Percentiles rank a stretch among this genome's conserved stretches.
These are phyloP conservation scores for Mortierella sp. DNA, from an alignment of 371 early-diverging fungal genomes.

Conservation along the genomic window DNA sequence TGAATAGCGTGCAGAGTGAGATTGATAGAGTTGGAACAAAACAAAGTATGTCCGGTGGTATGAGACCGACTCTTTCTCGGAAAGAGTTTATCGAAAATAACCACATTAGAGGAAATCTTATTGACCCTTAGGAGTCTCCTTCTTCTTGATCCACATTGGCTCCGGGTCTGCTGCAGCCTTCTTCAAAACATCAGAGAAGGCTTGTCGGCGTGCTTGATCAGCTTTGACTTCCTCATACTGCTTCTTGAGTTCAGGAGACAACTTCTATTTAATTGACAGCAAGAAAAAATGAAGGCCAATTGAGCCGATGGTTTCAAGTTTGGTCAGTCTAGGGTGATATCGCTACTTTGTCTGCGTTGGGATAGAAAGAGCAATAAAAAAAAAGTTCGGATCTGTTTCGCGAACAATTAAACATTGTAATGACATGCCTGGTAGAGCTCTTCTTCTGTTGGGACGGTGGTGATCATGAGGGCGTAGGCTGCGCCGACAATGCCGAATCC, in stretches of 20 bases:
- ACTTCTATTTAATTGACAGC: constrained; percentile 28
- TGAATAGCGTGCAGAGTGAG: neutral
- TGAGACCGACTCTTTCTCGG: too few relatives aligned
- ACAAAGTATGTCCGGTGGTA: neutral
- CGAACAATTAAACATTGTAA: neutral
- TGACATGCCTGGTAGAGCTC: constrained; percentile 53
- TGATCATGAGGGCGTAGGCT: constrained; percentile 54
- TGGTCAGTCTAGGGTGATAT: neutral
- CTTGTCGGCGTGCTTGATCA: constrained; percentile 48
- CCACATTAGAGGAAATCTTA: too few relatives aligned
- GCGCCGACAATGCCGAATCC: constrained; percentile 57
- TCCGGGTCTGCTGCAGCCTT: constrained; percentile 52
- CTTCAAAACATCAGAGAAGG: constrained; percentile 50
- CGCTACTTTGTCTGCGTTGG: too few relatives aligned
- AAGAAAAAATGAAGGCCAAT: neutral
- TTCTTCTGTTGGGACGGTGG: constrained; percentile 58
- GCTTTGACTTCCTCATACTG: constrained; percentile 51
- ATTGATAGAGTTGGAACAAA: neutral
- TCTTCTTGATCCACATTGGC: constrained; percentile 59
- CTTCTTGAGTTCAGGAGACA: constrained; percentile 55
- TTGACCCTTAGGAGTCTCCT: constrained; percentile 19
- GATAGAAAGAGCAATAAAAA: too few relatives aligned
- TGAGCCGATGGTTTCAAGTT: neutral
- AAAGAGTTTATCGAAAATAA: too few relatives aligned
- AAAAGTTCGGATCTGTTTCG: constrained; percentile 2